Percentiles rank a stretch among this genome's conserved stretches.
Conservation (phyloP, 2,329 filamentous ascomycete genomes). For the Pyrenochaeta sp. region DNA sequence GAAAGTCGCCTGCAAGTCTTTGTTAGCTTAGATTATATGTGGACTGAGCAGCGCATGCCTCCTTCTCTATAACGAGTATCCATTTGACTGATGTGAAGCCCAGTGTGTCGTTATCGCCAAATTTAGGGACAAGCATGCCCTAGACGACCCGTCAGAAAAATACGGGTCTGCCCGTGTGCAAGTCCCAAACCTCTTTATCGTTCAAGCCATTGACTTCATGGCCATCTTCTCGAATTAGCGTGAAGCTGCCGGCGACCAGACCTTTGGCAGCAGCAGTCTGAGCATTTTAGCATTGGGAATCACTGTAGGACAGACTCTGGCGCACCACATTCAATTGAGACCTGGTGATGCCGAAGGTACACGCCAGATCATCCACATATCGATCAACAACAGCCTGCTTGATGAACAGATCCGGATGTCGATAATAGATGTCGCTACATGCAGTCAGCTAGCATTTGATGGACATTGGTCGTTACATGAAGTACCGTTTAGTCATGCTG, state of each 20-base stretch:
- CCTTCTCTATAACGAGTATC: constrained; percentile 82
- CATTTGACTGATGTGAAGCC: constrained; percentile 63
- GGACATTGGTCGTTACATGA: not conserved
- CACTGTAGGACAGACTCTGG: constrained; percentile 23
- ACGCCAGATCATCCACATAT: constrained; percentile 77
- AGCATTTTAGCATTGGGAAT: constrained; percentile 1
- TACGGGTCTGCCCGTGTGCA: not conserved
- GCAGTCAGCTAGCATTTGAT: constrained; percentile 12
- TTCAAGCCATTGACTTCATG: constrained; percentile 51
- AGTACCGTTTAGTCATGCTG: constrained; percentile 65
- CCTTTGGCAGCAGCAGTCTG: constrained; percentile 80
- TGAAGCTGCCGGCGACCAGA: constrained; percentile 68
- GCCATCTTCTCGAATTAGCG: constrained; percentile 57
- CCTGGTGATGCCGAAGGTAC: constrained; percentile 71
- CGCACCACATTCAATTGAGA: constrained; percentile 74
- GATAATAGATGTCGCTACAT: constrained; percentile 79
- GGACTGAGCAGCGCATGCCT: constrained; percentile 57
- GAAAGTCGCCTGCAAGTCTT: constrained; percentile 71
- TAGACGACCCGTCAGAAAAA: constrained; percentile 38
- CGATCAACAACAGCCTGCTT: constrained; percentile 74
- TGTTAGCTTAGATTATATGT: constrained; percentile 21
- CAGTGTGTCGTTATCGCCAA: constrained; percentile 60
- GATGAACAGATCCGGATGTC: constrained; percentile 75
- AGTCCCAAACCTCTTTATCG: constrained; percentile 50
- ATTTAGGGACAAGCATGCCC: constrained; percentile 69